phyloP scores from a whole-genome alignment of 805 yeast species.

The Saccharomyces mikatae region DNA sequence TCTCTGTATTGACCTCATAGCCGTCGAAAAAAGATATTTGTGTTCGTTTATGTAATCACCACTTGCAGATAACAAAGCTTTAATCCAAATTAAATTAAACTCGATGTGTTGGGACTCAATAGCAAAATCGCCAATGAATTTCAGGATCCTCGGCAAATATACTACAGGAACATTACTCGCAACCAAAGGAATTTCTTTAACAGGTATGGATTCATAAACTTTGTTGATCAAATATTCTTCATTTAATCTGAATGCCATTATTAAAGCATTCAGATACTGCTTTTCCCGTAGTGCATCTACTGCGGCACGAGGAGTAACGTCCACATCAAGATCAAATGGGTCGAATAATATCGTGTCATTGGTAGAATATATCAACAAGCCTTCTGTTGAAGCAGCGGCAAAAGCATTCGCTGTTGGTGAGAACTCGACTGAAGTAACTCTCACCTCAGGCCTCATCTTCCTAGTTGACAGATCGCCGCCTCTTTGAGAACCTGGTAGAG shows the following conservation, averaged over 20 bases:
- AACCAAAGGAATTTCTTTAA: conserved; percentile 60
- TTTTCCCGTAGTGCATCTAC: conserved; percentile 48
- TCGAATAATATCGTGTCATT: conserved; percentile 74
- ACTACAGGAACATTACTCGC: conserved; percentile 66
- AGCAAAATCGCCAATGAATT: conserved; percentile 59
- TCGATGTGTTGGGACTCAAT: conserved; percentile 77
- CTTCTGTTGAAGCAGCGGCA: conserved; percentile 94
- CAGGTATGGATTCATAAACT: conserved; percentile 66
- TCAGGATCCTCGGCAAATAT: conserved; percentile 59
- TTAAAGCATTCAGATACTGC: conserved; percentile 63
- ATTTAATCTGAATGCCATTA: conserved; percentile 90
- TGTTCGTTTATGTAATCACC: conserved; percentile 64
- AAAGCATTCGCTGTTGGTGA: conserved; percentile 87
- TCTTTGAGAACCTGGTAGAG: conserved; percentile 81
- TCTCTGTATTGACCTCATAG: conserved; percentile 63
- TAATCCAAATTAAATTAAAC: conserved; percentile 76
- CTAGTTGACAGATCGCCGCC: conserved; percentile 74
- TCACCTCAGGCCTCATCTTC: conserved; percentile 68
- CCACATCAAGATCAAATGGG: conserved; percentile 90
- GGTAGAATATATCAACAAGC: conserved; percentile 71
- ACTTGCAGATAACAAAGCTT: conserved; percentile 57
- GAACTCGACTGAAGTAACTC: conserved; percentile 69
- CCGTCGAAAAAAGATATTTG: conserved; percentile 53
- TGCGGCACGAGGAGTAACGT: conserved; percentile 77
- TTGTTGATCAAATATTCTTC: conserved; percentile 65